Base-by-base conservation (phyloP, 164 flowering plant species). In the Hamamelis virginiana region DNA sequence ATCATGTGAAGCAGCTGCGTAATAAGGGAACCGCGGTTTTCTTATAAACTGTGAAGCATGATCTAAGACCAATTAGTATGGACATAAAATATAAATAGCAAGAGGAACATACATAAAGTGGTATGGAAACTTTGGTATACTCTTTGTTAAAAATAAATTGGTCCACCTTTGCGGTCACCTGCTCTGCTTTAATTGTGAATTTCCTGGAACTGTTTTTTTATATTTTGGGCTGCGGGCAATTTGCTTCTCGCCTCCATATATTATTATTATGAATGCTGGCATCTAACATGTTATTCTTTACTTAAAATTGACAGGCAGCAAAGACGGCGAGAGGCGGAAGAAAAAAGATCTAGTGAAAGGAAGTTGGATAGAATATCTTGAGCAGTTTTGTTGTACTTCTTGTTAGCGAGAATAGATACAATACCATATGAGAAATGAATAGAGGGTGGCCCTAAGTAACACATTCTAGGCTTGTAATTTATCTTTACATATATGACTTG, bases 281-380 rank as follows among this genome's bases (percentile, higher is more conserved):
- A 27, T 18, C 16, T 48, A 23, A 33, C 2, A 6, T 6, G 2
- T 33, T 33, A 33, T 33, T 33, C 41, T 33, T 6, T 33, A 33
- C 41, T 61, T 28, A 23, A 43, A 69, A n/a, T n/a, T 71, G 41
- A 47, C 88, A 91, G 95, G 78, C 92, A 87, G 77, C 96, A 90
- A 69, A 86, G 78, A 66, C 81, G 92, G 64, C 82, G 88, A 66
- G 97, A 89, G 76, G 94, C 90, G 11, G 97, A 90, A 68, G 94
- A 87, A 67, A 92, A 67, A 75, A 80, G 83, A 77, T 87, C 94
- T 8, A 80, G 79, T 69, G 97, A 90, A 46, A 86, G 74, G 77
- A 90, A 33, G 41, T 33, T 33, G 41, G 41, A 33, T 33, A 33
- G 89, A 82, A 84, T 85, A 85, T 79, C 90, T 25, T 87, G 81